Evolutionary conservation across 768 basidiomycete genomes (phyloP), one percentile per base, ranked within the genome.

Genomic region (Boletus reticuloceps): DNA sequence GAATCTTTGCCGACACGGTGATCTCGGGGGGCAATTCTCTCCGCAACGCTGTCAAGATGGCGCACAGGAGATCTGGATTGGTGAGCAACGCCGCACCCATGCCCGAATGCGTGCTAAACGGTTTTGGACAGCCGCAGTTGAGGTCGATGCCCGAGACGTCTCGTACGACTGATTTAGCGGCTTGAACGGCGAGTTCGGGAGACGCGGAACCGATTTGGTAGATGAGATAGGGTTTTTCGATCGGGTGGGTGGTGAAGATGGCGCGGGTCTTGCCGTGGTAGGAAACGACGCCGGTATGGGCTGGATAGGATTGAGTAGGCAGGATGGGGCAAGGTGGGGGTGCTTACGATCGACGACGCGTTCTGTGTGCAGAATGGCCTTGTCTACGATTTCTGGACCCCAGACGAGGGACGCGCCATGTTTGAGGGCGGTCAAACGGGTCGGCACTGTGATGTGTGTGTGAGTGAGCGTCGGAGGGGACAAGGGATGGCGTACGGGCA

Each of bases 71-170:
- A 65, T 98, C 94, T 0, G 97, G 94, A 36, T 89, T 96, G 5
- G 89, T 85, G 48, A 99, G 83, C 14, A 99, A 78, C 4, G 95
- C 96, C 1, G 97, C 96, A 10, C 97, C 97, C 95, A 98, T 98
- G 0, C 97, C 97, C 0, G 88, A 74, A 61, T 91, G 88, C 0
- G 92, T 94, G 20, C 94, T 96, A 72, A 98, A 98, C 0, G 94
- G 91, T 64, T 96, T 96, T 0, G 95, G 95, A 67, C 96, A 99
- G 1, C 96, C 97, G 66, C 97, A 98, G 70, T 98, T 98, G 56
- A 99, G 86, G 69, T 98, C 97, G 64, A 99, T 79, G 19, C 95
- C 97, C 0, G 94, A 86, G 31, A 99, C 86, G 64, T 99, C 97
- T 34, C 89, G 75, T 73, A 86, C 79, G 38, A 99, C 91, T 0